Conservation (phyloP, 441 rosid species). For the Pelargonium exstipulatum region DNA sequence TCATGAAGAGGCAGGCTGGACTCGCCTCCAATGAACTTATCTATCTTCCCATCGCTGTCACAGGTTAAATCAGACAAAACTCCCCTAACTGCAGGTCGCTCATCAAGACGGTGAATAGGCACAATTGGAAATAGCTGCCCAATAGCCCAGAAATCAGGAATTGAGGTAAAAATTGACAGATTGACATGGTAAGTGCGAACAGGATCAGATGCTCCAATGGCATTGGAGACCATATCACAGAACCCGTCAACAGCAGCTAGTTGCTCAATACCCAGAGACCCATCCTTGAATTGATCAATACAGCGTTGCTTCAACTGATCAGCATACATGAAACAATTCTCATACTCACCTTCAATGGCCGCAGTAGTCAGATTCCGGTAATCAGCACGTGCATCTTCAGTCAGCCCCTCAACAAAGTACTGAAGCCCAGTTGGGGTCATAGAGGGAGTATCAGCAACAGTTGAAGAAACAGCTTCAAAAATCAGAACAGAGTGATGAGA, state of each 20-base stretch:
- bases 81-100: constrained; percentile 68
- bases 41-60: constrained; percentile 92
- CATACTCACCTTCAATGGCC: constrained; percentile 55
- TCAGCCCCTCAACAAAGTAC: constrained; percentile 15
- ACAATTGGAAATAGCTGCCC: constrained; percentile 87
- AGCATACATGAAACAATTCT: constrained; percentile 54
- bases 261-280: constrained; percentile 68
- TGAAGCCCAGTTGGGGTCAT: constrained; percentile 20
- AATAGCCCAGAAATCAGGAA: constrained; percentile 98
- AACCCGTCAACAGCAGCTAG: constrained; percentile 81
- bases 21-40: constrained; percentile 85
- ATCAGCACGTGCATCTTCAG: constrained; percentile 53
- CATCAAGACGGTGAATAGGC: constrained; percentile 76
- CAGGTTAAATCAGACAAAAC: constrained; percentile 85
- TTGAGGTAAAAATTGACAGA: constrained; percentile 83
- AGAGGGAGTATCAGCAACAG: constrained; percentile 21
- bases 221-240: constrained; percentile 59
- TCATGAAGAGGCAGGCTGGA: constrained; percentile 76
- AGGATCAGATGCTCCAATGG: constrained; percentile 51
- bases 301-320: constrained; percentile 82
- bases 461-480: constrained; percentile 72
- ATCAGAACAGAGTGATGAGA: constrained; percentile 84
- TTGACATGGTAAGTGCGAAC: constrained; percentile 71
- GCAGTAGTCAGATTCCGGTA: constrained; percentile 48
- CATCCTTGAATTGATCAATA: constrained; percentile 77